phyloP scores from a whole-genome alignment of 2,329 filamentous ascomycete genomes.

The Aspergillus fijiensis region DNA sequence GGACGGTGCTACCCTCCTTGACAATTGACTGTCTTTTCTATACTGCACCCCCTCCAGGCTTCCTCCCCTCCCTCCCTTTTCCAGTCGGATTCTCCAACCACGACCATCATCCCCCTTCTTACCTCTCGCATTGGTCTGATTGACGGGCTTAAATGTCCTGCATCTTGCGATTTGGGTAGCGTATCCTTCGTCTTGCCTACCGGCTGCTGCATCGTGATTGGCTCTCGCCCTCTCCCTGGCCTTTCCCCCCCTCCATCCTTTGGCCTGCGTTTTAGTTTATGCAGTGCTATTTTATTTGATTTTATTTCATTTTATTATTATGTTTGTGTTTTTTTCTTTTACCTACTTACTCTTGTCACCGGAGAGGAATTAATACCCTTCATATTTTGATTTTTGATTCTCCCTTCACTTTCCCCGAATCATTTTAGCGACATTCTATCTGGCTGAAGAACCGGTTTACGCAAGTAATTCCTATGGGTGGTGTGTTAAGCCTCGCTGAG shows the following conservation, averaged over 20 bases:
- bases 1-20: conserved; percentile 28
- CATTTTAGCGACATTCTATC: conserved; percentile 5
- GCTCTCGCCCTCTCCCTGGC: conserved; percentile 27
- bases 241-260: conserved; percentile 22
- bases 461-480: conserved; percentile 29
- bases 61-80: not conserved
- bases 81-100: not conserved
- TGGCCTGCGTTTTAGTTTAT: conserved; percentile 4
- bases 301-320: not conserved
- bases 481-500: conserved; percentile 38
- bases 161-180: conserved; percentile 13
- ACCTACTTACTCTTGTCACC: not conserved
- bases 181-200: conserved; percentile 5
- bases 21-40: conserved; percentile 14
- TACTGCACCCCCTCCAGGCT: conserved; percentile 7
- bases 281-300: not conserved
- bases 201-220: conserved; percentile 18
- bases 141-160: conserved; percentile 1
- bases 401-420: not conserved
- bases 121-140: not conserved
- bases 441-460: conserved; percentile 16
- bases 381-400: not conserved
- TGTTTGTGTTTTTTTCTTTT: no score
- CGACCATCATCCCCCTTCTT: conserved; percentile 9
- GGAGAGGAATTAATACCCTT: not conserved